Conservation (phyloP, 2,329 filamentous ascomycete species). For the Aureobasidium uvarum region DNA sequence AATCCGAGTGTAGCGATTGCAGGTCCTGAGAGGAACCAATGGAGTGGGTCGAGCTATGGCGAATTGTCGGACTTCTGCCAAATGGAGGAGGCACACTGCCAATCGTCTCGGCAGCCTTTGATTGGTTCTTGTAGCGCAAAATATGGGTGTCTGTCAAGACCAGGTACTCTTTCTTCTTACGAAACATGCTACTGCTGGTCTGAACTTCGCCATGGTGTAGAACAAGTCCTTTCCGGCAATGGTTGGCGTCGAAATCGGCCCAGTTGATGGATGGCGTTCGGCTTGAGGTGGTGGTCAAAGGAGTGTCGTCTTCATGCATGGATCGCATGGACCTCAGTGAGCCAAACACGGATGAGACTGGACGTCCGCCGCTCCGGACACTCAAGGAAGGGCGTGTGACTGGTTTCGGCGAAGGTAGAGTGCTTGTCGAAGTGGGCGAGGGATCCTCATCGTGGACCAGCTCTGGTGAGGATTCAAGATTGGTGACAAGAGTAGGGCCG, state of each 20-base stretch:
- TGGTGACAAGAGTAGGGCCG: constrained; percentile 30
- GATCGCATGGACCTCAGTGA: constrained; percentile 56
- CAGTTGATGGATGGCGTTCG: constrained; percentile 50
- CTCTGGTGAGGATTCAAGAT: constrained; percentile 32
- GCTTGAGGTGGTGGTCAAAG: constrained; percentile 51
- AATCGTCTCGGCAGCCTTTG: constrained; percentile 64
- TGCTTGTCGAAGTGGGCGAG: constrained; percentile 29
- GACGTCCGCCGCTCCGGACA: constrained; percentile 37
- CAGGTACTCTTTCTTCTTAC: constrained; percentile 70
- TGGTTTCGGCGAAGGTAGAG: constrained; percentile 32
- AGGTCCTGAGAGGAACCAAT: constrained; percentile 61
- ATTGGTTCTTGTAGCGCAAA: constrained; percentile 65
- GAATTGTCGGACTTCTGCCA: constrained; percentile 47
- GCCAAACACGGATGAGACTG: constrained; percentile 55
- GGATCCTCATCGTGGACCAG: constrained; percentile 30
- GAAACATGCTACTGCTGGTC: constrained; percentile 66
- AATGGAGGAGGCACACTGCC: constrained; percentile 41
- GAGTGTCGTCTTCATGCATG: constrained; percentile 53
- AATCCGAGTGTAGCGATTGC: constrained; percentile 52
- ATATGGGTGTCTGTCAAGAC: constrained; percentile 68
- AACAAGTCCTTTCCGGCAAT: constrained; percentile 46
- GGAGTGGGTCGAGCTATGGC: constrained; percentile 59
- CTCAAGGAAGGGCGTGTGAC: constrained; percentile 34
- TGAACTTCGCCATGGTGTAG: constrained; percentile 68
- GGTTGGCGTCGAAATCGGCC: constrained; percentile 35